phyloP scores from a whole-genome alignment of 1,284 basidiomycete genomes.

The Rhodotorula glutinis region DNA sequence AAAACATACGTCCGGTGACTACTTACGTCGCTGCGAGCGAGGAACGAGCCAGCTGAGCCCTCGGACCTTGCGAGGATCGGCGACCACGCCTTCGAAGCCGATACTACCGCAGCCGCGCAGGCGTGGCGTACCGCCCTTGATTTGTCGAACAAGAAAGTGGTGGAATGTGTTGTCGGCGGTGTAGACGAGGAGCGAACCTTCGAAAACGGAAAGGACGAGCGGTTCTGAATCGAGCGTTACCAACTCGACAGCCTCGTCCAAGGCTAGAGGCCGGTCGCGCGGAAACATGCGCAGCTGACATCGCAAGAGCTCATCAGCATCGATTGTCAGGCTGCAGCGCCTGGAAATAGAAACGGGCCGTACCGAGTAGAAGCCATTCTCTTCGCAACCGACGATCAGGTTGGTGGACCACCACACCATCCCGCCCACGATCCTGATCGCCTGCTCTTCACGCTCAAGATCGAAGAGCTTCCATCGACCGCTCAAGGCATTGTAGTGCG shows the following conservation, averaged over 20 bases:
- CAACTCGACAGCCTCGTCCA: constrained; percentile 66
- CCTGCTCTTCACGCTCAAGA: constrained; percentile 80
- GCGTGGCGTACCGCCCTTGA: constrained; percentile 68
- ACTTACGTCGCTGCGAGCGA: constrained; percentile 80
- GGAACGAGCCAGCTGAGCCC: constrained; percentile 98
- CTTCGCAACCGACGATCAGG: constrained; percentile 67
- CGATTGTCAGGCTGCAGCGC: neutral
- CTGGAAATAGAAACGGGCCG: too few relatives aligned
- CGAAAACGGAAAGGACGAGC: constrained; percentile 83
- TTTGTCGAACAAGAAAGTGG: constrained; percentile 89
- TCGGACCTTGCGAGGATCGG: constrained; percentile 76
- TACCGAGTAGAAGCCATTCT: constrained; percentile 67
- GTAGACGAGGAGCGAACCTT: constrained; percentile 95
- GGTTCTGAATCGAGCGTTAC: constrained; percentile 93
- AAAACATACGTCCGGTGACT: constrained; percentile 15
- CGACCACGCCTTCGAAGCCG: constrained; percentile 86
- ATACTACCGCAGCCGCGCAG: constrained; percentile 92
- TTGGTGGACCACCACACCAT: constrained; percentile 97
- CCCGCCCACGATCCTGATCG: constrained; percentile 84
- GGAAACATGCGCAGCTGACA: constrained; percentile 85
- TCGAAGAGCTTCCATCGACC: constrained; percentile 93
- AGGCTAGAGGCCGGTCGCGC: constrained; percentile 80
- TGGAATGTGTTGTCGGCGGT: constrained; percentile 92
- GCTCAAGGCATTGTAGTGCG: constrained; percentile 89
- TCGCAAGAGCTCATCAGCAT: constrained; percentile 18